Evolutionary conservation across 140 eudicot genomes (phyloP).

Genomic region (Oenanthe javanica): DNA sequence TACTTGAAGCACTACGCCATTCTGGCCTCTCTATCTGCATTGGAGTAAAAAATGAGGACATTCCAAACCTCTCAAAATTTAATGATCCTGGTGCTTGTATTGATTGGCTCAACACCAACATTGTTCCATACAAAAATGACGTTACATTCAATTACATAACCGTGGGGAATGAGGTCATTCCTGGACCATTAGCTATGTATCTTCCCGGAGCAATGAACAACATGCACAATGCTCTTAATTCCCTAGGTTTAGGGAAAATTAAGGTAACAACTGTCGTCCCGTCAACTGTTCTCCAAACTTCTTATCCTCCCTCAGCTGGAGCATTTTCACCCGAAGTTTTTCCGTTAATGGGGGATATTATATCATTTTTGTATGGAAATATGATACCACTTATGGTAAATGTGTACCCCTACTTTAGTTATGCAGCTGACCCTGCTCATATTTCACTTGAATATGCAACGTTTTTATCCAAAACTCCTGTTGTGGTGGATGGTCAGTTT

Average conservation of each 20-base stretch:
- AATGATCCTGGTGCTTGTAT: not conserved
- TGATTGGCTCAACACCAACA: not conserved
- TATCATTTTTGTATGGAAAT: not conserved
- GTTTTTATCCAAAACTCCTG: not conserved
- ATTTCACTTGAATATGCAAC: not conserved
- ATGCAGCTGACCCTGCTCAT: not conserved
- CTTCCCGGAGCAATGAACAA: constrained; percentile 7
- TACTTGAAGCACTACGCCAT: not conserved
- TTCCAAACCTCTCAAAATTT: not conserved
- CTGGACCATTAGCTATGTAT: not conserved
- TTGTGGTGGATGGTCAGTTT: not conserved
- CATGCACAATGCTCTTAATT: constrained; percentile 1
- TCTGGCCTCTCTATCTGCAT: not conserved
- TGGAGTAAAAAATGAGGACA: not conserved
- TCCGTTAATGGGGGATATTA: not conserved
- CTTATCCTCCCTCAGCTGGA: constrained; percentile 18
- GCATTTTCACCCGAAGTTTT: not conserved
- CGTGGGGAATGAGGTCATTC: constrained; percentile 15
- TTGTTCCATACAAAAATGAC: not conserved
- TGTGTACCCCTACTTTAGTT: not conserved
- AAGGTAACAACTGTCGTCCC: constrained; percentile 12
- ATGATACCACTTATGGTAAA: not conserved
- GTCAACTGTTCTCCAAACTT: not conserved
- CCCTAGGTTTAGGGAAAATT: not conserved
- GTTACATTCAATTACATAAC: constrained; percentile 6